Conservation (phyloP, 768 basidiomycete genomes). For the Calocera viscosa region DNA sequence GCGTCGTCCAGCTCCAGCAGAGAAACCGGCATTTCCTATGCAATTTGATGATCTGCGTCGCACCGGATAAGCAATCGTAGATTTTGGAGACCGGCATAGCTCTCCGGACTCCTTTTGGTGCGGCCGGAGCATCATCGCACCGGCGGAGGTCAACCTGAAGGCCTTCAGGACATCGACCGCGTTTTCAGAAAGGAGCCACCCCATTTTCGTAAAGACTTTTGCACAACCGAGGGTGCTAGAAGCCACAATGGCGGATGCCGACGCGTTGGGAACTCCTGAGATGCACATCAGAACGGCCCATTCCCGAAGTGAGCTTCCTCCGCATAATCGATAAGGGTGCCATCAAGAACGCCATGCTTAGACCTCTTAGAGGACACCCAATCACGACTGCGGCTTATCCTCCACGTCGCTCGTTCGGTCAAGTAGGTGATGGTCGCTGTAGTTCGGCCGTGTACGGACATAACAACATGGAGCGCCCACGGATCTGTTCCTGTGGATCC, state of each 20-base stretch:
- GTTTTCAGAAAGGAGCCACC: not conserved
- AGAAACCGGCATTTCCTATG: not conserved
- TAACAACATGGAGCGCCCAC: not conserved
- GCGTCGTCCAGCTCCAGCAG: not conserved
- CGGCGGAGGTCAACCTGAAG: not conserved
- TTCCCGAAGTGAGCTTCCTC: not conserved
- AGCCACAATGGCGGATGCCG: not conserved
- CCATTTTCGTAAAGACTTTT: not conserved
- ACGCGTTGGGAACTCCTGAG: not conserved
- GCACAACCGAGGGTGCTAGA: not conserved
- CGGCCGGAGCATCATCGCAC: not conserved
- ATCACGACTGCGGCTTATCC: not conserved
- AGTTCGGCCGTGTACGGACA: too few relatives aligned
- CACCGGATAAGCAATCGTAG: not conserved
- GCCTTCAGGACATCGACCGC: not conserved
- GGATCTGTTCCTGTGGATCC: not conserved
- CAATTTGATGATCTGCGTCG: too few relatives aligned
- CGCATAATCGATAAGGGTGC: not conserved
- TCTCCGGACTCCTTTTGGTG: not conserved
- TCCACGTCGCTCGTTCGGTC: not conserved
- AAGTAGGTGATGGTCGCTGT: not conserved
- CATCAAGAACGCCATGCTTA: not conserved
- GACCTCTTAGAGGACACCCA: not conserved
- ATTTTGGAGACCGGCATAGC: not conserved
- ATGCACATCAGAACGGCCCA: not conserved